phyloP scores from a whole-genome alignment of 2,329 filamentous ascomycete species.

The Aureobasidium sp. region DNA sequence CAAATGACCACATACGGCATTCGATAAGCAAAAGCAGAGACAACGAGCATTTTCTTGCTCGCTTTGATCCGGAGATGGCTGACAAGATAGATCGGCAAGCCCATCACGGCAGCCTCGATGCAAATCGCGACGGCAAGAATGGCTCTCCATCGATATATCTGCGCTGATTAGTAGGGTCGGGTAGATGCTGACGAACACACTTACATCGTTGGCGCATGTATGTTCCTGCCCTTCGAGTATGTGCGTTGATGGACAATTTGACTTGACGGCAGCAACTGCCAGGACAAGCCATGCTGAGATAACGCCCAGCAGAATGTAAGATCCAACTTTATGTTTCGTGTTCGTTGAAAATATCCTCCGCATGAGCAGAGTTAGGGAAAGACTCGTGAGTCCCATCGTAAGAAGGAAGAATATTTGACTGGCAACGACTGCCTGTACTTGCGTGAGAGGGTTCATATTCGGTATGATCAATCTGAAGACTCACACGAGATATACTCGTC shows the following conservation, averaged over 20 bases:
- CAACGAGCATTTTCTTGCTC: constrained; percentile 23
- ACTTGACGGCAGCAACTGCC: constrained; percentile 19
- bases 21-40: constrained; percentile 23
- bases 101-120: constrained; percentile 20
- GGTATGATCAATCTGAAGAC: not conserved
- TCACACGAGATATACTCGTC: not conserved
- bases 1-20: constrained; percentile 14
- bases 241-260: constrained; percentile 14
- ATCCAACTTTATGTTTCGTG: constrained; percentile 16
- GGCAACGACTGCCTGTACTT: constrained; percentile 17
- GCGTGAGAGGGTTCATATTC: not conserved
- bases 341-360: constrained; percentile 19
- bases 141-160: constrained; percentile 20
- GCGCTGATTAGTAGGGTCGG: not conserved
- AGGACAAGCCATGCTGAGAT: constrained; percentile 16
- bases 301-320: constrained; percentile 15
- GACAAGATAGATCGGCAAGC: constrained; percentile 19
- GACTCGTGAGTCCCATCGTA: constrained; percentile 20
- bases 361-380: constrained; percentile 23
- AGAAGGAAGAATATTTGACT: constrained; percentile 22
- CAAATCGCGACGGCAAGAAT: constrained; percentile 20
- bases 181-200: not conserved
- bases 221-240: constrained; percentile 16
- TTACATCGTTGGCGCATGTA: constrained; percentile 2
- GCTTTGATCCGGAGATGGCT: constrained; percentile 22